Conservation (phyloP, 1,139 yeast species). For the Kodamaea plutei region DNA sequence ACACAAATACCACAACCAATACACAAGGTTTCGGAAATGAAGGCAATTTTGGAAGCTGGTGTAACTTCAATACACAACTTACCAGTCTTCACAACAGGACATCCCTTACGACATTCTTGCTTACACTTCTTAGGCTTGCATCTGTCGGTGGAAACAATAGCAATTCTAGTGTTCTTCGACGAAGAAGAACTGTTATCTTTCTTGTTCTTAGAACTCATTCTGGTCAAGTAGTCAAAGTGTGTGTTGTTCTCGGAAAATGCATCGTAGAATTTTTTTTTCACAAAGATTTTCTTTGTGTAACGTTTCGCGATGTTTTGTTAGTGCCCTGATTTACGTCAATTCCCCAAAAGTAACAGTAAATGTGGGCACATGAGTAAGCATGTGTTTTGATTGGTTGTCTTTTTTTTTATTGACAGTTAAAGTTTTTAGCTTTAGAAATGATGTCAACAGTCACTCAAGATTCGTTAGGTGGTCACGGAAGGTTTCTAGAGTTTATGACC, state of each 20-base stretch:
- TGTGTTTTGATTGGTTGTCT: conserved; percentile 8
- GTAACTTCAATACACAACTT: conserved; percentile 95
- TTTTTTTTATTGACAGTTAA: not conserved
- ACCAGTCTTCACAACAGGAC: conserved; percentile 98
- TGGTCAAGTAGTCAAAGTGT: no score
- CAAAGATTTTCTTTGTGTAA: conserved; percentile 7
- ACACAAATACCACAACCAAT: conserved; percentile 99
- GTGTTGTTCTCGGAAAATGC: conserved; percentile 1
- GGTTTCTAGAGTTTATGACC: no score
- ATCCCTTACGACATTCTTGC: conserved; percentile 93
- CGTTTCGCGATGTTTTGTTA: conserved; percentile 8
- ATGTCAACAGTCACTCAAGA: no score
- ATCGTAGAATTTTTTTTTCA: conserved; percentile 11
- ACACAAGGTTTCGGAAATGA: conserved; percentile 92
- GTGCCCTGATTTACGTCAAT: conserved; percentile 7
- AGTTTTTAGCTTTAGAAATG: no score
- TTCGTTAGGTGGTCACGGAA: no score
- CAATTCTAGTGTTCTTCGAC: conserved; percentile 69
- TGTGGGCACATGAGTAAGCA: conserved; percentile 12
- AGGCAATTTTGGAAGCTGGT: conserved; percentile 87
- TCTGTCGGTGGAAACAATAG: conserved; percentile 87
- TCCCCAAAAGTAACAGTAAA: conserved; percentile 13
- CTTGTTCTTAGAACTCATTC: conserved; percentile 6
- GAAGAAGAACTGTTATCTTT: conserved; percentile 5
- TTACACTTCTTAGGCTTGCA: conserved; percentile 98